phyloP scores from a whole-genome alignment of 31 red algal genomes.

The Porphyra umbilicalis region DNA sequence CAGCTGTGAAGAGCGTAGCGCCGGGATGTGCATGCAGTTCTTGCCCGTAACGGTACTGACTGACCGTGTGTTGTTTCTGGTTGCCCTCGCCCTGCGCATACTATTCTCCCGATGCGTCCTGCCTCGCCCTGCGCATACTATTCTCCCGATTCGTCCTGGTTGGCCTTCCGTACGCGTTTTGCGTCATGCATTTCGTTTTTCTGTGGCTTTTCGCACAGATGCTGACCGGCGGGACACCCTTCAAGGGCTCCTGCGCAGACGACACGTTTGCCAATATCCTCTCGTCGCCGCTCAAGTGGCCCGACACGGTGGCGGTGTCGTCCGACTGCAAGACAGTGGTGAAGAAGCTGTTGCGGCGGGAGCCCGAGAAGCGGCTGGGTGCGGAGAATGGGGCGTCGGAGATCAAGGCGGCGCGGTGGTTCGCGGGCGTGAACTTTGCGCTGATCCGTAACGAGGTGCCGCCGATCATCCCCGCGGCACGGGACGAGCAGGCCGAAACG shows the following conservation, averaged over 20 bases:
- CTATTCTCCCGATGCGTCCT: too few relatives aligned
- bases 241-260: slow-evolving; percentile 65
- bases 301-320: slow-evolving; percentile 61
- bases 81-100: too few relatives aligned
- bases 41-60: too few relatives aligned
- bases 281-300: slow-evolving; percentile 49
- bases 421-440: slow-evolving; percentile 81
- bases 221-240: slow-evolving; percentile 85
- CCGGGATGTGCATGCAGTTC: too few relatives aligned
- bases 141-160: too few relatives aligned
- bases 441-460: slow-evolving; percentile 86
- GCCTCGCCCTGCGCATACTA: too few relatives aligned
- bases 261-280: slow-evolving; percentile 93
- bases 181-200: too few relatives aligned
- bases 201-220: slow-evolving; percentile 24
- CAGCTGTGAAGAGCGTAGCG: too few relatives aligned
- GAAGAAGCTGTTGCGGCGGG: slow-evolving; percentile 73
- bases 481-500: slow-evolving; percentile 68
- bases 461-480: slow-evolving; percentile 76
- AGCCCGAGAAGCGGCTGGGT: slow-evolving; percentile 66
- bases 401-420: slow-evolving; percentile 83
- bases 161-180: too few relatives aligned
- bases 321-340: slow-evolving; percentile 79
- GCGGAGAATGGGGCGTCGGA: slow-evolving; percentile 76
- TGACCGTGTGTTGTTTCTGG: too few relatives aligned